Base-by-base conservation (phyloP, 225 moss, liverwort and hornwort species). In the Polytrichum commune region DNA sequence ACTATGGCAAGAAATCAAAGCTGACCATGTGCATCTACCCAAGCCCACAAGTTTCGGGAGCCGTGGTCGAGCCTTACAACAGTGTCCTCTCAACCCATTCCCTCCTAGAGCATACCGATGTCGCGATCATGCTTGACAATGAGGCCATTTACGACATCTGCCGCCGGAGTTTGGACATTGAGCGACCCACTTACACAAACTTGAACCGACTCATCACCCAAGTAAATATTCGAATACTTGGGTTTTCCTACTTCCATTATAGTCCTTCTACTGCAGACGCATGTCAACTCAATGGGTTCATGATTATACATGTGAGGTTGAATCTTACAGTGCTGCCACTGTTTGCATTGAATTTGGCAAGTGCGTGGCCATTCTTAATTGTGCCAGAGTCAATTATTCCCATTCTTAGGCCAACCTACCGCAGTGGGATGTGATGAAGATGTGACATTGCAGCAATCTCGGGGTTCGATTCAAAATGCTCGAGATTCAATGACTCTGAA, bases 171-270 rank as follows among this genome's bases (percentile, higher is more conserved):
- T 69, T 85, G n/a, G 85, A 85, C 53, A 85, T 85, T 57, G 85
- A 85, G 68, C 79, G 82, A 28, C 82, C 85, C 18, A 82, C 82
- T n/a, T 85, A 85, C 85, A 82, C 85, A 62, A 85, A 85, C 62
- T 79, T 85, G 76, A 85, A 85, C 69, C 82, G 77, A 2, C 85
- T 85, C 30, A 62, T 85, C 5, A 79, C 76, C 55, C 79, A 85
- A 74, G 79, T 85, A 19, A n/a, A 23, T 62, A 56, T 32, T 1
- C 29, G 60, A 60, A 13, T 13, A 46, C 46, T 13, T 46, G 46
- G 46, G 16, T 46, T 46, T 46, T 46, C 33, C 8, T 33, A 33
- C 33, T 8, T 33, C 58, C 65, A 46, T 5, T 0, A 4, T 24
- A 16, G 20, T 38, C n/a, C 67, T 22, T 67, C 8, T 0, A 67